Percentiles rank a stretch among this genome's conserved stretches.
Conservation (phyloP, 768 basidiomycete species). For the Crepidotus variabilis region DNA sequence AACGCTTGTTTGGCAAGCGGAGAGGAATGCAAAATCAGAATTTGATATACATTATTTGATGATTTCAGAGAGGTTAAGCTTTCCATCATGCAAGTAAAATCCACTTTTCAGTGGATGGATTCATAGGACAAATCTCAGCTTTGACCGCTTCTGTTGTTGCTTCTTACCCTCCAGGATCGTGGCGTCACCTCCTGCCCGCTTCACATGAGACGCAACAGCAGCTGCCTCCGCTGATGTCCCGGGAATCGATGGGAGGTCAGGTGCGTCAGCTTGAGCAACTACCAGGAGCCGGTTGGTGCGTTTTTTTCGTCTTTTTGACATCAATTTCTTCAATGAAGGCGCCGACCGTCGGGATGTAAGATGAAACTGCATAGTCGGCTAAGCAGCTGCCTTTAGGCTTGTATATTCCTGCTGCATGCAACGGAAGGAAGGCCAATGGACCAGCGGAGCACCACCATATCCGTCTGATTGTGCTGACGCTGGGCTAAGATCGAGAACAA, state of each 20-base stretch:
- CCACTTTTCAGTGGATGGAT: slow-evolving; percentile 28
- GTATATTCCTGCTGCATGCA: slow-evolving; percentile 21
- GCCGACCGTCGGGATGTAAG: slow-evolving; percentile 17
- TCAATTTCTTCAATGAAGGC: slow-evolving; percentile 5
- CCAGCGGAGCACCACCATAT: slow-evolving; percentile 17
- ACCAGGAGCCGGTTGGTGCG: slow-evolving; percentile 6
- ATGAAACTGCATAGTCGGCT: slow-evolving; percentile 17
- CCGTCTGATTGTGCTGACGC: background rate
- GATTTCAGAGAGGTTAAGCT: slow-evolving; percentile 18
- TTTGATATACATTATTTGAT: slow-evolving; percentile 15
- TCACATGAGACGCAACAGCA: background rate
- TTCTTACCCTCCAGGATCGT: slow-evolving; percentile 1
- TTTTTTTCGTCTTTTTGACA: too few species aligned
- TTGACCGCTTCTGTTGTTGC: slow-evolving; percentile 9
- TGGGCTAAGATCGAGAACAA: background rate
- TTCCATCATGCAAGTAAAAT: slow-evolving; percentile 18
- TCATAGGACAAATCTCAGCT: slow-evolving; percentile 1
- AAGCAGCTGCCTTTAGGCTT: slow-evolving; percentile 2
- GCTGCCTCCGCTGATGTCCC: background rate
- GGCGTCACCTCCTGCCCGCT: background rate
- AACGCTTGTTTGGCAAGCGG: slow-evolving; percentile 36
- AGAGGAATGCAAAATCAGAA: slow-evolving; percentile 36
- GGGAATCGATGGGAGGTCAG: slow-evolving; percentile 6
- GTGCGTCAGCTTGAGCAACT: slow-evolving; percentile 10
- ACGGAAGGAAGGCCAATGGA: slow-evolving; percentile 16